Base-by-base conservation (phyloP, 1,284 basidiomycete genomes). In the Earliella scabrosa region DNA sequence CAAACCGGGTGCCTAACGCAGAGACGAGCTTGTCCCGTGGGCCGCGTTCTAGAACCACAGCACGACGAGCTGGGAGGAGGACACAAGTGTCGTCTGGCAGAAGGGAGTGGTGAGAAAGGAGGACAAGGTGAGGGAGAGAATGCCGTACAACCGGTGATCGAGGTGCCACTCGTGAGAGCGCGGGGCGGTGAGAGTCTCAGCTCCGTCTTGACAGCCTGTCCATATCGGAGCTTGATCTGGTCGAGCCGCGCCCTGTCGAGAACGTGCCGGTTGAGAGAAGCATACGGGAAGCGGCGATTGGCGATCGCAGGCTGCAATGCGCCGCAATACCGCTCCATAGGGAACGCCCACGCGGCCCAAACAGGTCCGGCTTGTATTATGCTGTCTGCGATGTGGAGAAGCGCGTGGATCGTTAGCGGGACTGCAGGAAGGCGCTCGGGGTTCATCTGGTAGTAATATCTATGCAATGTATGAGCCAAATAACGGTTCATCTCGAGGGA, bases 261-360 rank as follows among this genome's bases (percentile, higher is more conserved):
- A 1, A 73, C 48, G 18, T 58, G 58, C 3, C 55, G 58, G 50
- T 71, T 59, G 2, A 75, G 50, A 21, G 56, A 64, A 1, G 68
- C 61, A 26, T 56, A 73, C 0, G 72, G 73, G 27, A 57, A 61
- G 0, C 57, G 56, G 1, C 63, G 64, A 44, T 63, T 71, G 4
- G 39, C 41, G 18, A 70, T 63, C 2, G 63, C 60, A 7, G 62
- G 65, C 13, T 64, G 68, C 63, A 75, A 45, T 16, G 43, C 27
- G 0, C 73, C 72, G 60, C 75, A 77, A 44, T 63, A 77, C 0
- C 73, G 63, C 52, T 79, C 76, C 66, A 76, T 72, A 3, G 60
- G 68, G 54, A 75, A 78, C 3, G 73, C 68, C 77, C 77, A 78
- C 2, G 65, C 66, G 0, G 66, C 53, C 76, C 76, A 78, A 0